Evolutionary conservation across 2,329 filamentous ascomycete genomes (phyloP), one percentile per base, ranked within the genome.

Genomic region (Fusarium keratoplasticum): DNA sequence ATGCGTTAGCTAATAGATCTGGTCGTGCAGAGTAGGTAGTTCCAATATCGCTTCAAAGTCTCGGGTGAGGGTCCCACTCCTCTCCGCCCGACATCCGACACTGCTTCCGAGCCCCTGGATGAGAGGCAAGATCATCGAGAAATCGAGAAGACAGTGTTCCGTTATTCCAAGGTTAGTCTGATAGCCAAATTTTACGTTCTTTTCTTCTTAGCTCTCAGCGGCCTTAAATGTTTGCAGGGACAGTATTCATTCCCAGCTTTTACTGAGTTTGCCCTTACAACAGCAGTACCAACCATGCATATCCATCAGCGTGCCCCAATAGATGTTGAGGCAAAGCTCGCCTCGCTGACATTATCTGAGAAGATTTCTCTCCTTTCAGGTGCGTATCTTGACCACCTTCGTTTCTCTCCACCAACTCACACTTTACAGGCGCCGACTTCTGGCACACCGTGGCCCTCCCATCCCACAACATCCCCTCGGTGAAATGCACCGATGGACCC

Each of bases 401-500:
- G 27, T 27, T 27, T 27, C 27, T 27, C 27, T 6, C 6, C 27
- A 27, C 27, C 27, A 0, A 16, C 54, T 70, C 1, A 71, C 8
- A 13, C 1, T 4, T 1, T 0, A 16, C 3, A 71, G 69, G 69
- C 2, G 47, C 35, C 6, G 67, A 71, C 57, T 71, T 71, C 20
- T 71, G 69, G 69, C 61, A 70, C 29, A 66, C 67, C 2, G 6
- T 31, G n/a, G 5, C 61, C 2, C 47, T 71, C 4, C 40, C 69
- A 1, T 25, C 67, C 4, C 67, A 59, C 22, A 54, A 10, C 1
- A 55, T 71, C 9, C 33, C 69, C 0, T 40, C 69, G 0, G 5
- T 70, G 13, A 71, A 71, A 66, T 71, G 67, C 13, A 71, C 69
- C 2, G 72, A 75, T 8, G 72, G 72, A 1, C 72, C 72, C 0